Conservation (phyloP, 2,329 filamentous ascomycete species). For the Fusarium temperatum region DNA sequence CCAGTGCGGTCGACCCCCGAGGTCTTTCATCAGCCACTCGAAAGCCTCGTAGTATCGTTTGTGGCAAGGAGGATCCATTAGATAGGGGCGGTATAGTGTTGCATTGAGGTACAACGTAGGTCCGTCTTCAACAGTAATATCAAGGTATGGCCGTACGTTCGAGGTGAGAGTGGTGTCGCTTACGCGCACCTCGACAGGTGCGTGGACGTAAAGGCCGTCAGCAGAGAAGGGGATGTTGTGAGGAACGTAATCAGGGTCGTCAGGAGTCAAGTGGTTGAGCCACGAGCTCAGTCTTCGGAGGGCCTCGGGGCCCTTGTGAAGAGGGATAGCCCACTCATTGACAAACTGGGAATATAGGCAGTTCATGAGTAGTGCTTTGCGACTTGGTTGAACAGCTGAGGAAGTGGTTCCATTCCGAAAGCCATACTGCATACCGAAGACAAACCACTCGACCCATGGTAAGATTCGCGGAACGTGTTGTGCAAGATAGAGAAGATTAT, state of each 20-base stretch:
- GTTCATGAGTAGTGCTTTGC: conserved; percentile 89
- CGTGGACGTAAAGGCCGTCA: conserved; percentile 84
- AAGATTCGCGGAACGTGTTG: conserved; percentile 81
- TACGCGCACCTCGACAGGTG: conserved; percentile 91
- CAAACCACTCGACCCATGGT: conserved; percentile 93
- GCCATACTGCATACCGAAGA: conserved; percentile 97
- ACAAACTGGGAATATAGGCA: conserved; percentile 98
- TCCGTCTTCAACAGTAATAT: conserved; percentile 73
- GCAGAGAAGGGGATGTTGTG: conserved; percentile 82
- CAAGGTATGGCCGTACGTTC: conserved; percentile 62
- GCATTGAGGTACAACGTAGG: conserved; percentile 91
- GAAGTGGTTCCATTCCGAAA: conserved; percentile 76
- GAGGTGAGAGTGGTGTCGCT: conserved; percentile 67
- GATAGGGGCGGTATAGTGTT: conserved; percentile 86
- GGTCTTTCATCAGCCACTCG: conserved; percentile 87
- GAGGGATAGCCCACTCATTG: conserved; percentile 95
- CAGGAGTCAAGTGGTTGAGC: conserved; percentile 72
- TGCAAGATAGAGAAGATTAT: conserved; percentile 84
- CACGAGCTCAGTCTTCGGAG: conserved; percentile 84
- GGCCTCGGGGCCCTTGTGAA: conserved; percentile 86
- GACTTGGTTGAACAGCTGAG: conserved; percentile 81
- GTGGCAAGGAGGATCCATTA: conserved; percentile 78
- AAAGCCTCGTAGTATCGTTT: conserved; percentile 87
- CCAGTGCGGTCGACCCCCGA: conserved; percentile 87
- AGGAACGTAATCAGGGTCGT: conserved; percentile 70